Evolutionary conservation across 345 rosid species (phyloP), one percentile per base, ranked within the genome.

Genomic region (Linum trigynum): DNA sequence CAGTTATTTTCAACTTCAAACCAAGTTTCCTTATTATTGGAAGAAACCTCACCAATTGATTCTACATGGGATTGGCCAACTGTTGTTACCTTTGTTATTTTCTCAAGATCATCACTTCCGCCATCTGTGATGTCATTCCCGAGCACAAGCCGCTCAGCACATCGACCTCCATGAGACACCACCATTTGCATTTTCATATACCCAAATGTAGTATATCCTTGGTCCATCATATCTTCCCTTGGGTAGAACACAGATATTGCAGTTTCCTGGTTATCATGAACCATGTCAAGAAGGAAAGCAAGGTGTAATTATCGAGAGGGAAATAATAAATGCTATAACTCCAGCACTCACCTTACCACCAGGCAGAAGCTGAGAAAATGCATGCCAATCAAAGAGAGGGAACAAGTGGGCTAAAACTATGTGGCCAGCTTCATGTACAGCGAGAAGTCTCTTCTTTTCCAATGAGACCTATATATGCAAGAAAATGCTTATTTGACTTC

Each of bases 151-250:
- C 74, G 80, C 69, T 92, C 98, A 59, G 98, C 97, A 80, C 98
- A 92, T 5, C 86, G 86, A 36, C 98, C 98, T 64, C 97, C 98
- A 70, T 92, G 97, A 78, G 98, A 88, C 63, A 92, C 96, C 72
- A 90, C 94, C 97, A 90, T 92, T 82, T 92, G 98, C 98, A 92
- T 92, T 78, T 85, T 86, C 98, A 92, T 80, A 79, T 92, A 92
- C 62, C 98, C 98, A 83, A 92, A 87, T 62, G 98, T 90, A 45
- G 96, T 88, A 73, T 92, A 88, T 65, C 96, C 97, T 83, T 87
- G 97, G 80, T 92, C 91, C 62, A 92, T 80, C 85, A 84, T 92
- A 73, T 92, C 96, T 79, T 92, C 98, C 6, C 98, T 84, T 57
- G 97, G 97, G 72, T 82, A 92, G 85, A 92, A 92, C 67, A 92